Conservation (phyloP, 2,329 filamentous ascomycete genomes). For the Ophiobolus disseminans region DNA sequence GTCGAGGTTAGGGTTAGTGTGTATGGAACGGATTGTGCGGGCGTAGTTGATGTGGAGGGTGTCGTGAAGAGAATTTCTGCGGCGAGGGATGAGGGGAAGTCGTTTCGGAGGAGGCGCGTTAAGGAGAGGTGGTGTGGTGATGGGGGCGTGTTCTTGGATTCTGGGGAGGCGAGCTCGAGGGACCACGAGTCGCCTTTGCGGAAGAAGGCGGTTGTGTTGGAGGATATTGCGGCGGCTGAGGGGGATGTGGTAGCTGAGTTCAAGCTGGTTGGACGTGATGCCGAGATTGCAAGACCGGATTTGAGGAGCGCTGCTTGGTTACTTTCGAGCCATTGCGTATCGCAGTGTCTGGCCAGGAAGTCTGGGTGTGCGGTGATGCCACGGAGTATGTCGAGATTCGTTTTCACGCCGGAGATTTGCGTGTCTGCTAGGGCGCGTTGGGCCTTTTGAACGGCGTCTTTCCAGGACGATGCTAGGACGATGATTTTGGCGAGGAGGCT, state of each 20-base stretch:
- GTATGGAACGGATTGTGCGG: conserved; percentile 49
- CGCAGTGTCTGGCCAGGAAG: conserved; percentile 57
- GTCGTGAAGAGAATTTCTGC: conserved; percentile 62
- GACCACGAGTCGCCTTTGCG: conserved; percentile 67
- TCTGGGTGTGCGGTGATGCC: conserved; percentile 61
- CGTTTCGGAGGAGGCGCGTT: conserved; percentile 63
- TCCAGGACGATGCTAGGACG: conserved; percentile 62
- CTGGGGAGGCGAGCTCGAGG: conserved; percentile 53
- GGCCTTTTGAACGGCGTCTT: conserved; percentile 61
- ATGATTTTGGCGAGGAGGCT: conserved; percentile 67
- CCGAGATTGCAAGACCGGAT: conserved; percentile 22
- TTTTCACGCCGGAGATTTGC: conserved; percentile 63
- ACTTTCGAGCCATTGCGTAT: conserved; percentile 66
- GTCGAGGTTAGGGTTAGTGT: conserved; percentile 56
- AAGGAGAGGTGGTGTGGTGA: conserved; percentile 61
- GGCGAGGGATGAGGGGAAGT: conserved; percentile 63
- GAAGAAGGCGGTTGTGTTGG: conserved; percentile 55
- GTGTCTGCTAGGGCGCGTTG: conserved; percentile 64
- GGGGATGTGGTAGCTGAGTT: background rate
- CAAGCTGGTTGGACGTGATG: conserved; percentile 1
- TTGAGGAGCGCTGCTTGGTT: conserved; percentile 54
- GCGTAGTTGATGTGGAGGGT: conserved; percentile 53
- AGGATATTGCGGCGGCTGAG: conserved; percentile 9
- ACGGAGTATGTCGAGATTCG: conserved; percentile 62
- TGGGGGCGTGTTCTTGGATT: conserved; percentile 8